These are phyloP conservation scores for Bacterosira constricta DNA, from an alignment of 108 stramenopile genomes.

Conservation along the genomic window DNA sequence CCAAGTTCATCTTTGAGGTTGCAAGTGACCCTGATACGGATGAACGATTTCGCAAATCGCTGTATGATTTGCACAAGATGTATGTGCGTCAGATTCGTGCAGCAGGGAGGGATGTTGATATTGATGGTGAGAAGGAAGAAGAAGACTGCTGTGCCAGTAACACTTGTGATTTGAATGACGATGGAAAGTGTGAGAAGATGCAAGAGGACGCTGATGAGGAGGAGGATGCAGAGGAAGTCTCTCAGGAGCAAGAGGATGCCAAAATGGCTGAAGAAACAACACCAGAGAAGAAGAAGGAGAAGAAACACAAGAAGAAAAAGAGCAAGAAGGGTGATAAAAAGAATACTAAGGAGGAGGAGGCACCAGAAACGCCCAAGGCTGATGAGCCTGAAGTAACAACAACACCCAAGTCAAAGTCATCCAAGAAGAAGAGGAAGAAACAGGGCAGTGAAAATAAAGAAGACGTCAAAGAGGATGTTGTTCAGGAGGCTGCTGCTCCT, in stretches of 20 bases:
- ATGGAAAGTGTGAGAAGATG: constrained; percentile 6
- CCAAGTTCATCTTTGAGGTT: constrained; percentile 81
- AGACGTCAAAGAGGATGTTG: constrained; percentile 10
- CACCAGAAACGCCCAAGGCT: neutral
- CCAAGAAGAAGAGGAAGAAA: constrained; percentile 42
- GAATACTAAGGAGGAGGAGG: neutral
- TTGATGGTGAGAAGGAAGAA: constrained; percentile 42
- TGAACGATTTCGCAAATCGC: constrained; percentile 66
- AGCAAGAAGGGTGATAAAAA: constrained; percentile 7
- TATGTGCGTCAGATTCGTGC: constrained; percentile 75
- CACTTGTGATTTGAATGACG: constrained; percentile 15
- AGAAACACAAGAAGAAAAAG: constrained; percentile 35
- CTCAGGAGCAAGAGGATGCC: constrained; percentile 21
- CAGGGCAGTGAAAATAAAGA: neutral
- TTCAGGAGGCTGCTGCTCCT: constrained; percentile 1
- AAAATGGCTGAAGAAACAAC: constrained; percentile 15
- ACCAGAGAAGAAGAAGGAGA: constrained; percentile 56
- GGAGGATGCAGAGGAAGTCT: constrained; percentile 15
- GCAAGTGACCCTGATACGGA: constrained; percentile 77
- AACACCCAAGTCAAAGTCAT: constrained; percentile 21
- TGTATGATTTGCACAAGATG: constrained; percentile 87
- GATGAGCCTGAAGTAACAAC: neutral
- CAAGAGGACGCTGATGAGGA: constrained; percentile 15
- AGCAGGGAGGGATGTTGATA: constrained; percentile 74
- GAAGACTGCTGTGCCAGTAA: constrained; percentile 10